phyloP scores from a whole-genome alignment of 2,329 filamentous ascomycete genomes.

The Fusarium sp. region DNA sequence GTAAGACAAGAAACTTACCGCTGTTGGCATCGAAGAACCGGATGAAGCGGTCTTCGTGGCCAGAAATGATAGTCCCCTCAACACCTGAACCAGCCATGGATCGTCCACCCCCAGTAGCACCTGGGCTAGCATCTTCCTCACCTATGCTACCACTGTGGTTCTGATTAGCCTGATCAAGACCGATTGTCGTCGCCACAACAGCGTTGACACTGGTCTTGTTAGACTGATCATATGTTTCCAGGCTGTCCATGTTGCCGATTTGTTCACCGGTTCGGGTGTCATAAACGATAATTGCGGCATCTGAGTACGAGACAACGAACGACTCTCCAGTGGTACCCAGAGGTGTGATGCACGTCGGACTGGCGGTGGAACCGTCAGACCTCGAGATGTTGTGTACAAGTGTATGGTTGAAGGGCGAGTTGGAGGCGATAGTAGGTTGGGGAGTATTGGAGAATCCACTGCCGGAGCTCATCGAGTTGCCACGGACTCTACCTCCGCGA shows the following conservation, averaged over 20 bases:
- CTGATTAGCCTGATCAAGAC: constrained; percentile 74
- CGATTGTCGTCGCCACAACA: constrained; percentile 86
- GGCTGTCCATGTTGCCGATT: constrained; percentile 89
- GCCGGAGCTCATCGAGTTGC: constrained; percentile 93
- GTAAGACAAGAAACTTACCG: constrained; percentile 73
- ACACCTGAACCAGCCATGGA: constrained; percentile 78
- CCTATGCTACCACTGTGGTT: constrained; percentile 66
- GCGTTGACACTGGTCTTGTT: constrained; percentile 84
- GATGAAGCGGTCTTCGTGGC: constrained; percentile 95
- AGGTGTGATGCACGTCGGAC: constrained; percentile 92
- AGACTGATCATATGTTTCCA: constrained; percentile 93
- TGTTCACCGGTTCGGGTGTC: constrained; percentile 93
- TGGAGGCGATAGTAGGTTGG: constrained; percentile 86
- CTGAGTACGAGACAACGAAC: constrained; percentile 92
- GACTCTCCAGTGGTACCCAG: constrained; percentile 84
- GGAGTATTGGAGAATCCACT: constrained; percentile 91
- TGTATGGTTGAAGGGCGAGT: constrained; percentile 86
- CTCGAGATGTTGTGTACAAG: constrained; percentile 88
- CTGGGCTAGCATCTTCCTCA: constrained; percentile 78
- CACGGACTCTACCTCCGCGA: constrained; percentile 78
- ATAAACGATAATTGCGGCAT: constrained; percentile 90
- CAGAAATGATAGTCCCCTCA: constrained; percentile 93
- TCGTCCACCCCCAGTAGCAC: constrained; percentile 78
- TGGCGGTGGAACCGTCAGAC: constrained; percentile 70
- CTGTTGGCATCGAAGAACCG: constrained; percentile 98